Evolutionary conservation across 805 yeast genomes (phyloP), one percentile per base, ranked within the genome.

Genomic region (Starmera pachycereana): DNA sequence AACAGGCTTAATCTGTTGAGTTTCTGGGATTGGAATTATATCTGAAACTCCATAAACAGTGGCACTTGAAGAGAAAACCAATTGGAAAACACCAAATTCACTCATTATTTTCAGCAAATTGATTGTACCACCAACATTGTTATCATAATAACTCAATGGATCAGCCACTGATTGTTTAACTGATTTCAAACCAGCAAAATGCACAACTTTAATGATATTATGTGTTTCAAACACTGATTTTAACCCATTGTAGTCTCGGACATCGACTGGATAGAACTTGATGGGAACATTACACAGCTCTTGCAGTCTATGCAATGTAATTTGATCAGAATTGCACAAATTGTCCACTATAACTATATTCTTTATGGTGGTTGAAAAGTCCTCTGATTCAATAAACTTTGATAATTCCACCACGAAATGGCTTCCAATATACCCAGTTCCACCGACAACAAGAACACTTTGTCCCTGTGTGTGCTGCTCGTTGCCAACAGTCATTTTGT

Each of bases 401-500:
- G 78, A 56, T 39, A 80, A 67, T 50, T 76, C 82, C 37, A 77
- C 74, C 13, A 72, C 84, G 1, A 90, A 80, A 56, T 84, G 92
- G 9, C 90, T 80, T 22, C 92, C 94, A 52, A 85, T 82, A 61
- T 84, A 84, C 16, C 95, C 92, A 25, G 90, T 85, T 37, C 94
- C 94, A 35, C 94, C 94, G 18, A 92, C 82, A 27, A 84, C 89
- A 40, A 82, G 65, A 35, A 38, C 37, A 14, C 19, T 29, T 30
- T 16, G 14, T 14, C 32, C 29, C 29, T 19, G 9, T 37, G 28
- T 13, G 28, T 19, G 27, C 27, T 22, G 27, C 27, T 22, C 27
- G 10, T 10, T 30, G 32, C 32, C 5, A 7, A 30, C n/a, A 30
- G 32, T 13, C 14, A 13, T 30, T n/a, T 30, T 30, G 6, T 30